Conservation (phyloP, 1,284 basidiomycete genomes). For the Pyrrhoderma noxium region DNA sequence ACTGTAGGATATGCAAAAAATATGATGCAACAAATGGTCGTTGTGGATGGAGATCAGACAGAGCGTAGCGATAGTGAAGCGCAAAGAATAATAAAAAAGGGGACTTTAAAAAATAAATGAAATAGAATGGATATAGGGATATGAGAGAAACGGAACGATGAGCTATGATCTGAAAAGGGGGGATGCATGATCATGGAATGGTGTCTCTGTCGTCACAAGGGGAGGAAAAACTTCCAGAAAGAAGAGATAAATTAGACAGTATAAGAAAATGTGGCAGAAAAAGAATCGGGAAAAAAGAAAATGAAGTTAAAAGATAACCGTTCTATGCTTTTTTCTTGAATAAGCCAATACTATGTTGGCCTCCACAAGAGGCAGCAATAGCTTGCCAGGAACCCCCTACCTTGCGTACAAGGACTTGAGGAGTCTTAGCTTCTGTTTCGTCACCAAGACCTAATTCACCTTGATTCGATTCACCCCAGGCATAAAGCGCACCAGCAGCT, state of each 20-base stretch:
- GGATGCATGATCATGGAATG: not conserved
- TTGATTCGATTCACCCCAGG: conserved; percentile 81
- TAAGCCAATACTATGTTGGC: conserved; percentile 64
- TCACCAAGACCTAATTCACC: conserved; percentile 60
- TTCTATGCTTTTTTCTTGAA: conserved; percentile 45
- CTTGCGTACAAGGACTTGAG: conserved; percentile 57
- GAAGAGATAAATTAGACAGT: conserved; percentile 3
- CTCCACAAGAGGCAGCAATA: conserved; percentile 55
- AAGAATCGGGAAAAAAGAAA: not conserved
- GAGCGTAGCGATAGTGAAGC: no score
- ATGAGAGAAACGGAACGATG: conserved; percentile 3
- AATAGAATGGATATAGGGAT: no score
- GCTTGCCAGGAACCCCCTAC: conserved; percentile 63
- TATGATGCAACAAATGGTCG: conserved; percentile 4
- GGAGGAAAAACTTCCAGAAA: not conserved
- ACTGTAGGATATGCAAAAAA: not conserved
- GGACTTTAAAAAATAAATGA: no score
- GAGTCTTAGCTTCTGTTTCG: conserved; percentile 51
- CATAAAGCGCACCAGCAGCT: conserved; percentile 68
- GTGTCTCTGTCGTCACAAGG: not conserved
- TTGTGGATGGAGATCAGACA: not conserved
- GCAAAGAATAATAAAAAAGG: no score
- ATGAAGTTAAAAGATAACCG: not conserved
- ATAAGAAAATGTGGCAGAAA: not conserved
- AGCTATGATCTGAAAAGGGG: not conserved